Evolutionary conservation across 306 rosid species (phyloP), one percentile per base, ranked within the genome.

Genomic region (Casuarina cunninghamiana): DNA sequence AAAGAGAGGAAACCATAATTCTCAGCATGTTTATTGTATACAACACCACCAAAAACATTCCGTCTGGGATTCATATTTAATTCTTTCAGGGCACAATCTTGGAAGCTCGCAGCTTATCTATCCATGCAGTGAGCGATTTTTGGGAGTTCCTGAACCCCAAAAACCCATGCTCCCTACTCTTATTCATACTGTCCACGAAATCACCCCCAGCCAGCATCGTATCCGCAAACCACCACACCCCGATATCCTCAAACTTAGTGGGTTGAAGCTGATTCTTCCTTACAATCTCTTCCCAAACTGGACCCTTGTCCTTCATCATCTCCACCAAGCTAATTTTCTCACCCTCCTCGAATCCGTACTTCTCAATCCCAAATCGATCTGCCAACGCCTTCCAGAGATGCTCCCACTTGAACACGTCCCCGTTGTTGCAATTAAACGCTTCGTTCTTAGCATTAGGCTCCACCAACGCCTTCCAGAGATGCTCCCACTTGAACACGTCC

Each of bases 361-460:
- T 89, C 84, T 87, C 90, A 11, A 89, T 91, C 78, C 75, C 90
- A 77, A 87, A 91, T 79, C 89, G 87, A 74, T 89, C 93, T 0
- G 93, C 93, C 88, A 91, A 57, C 79, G 77, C 90, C 79, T 83
- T 88, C 94, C 93, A 90, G 15, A 91, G 32, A 2, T 85, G 85
- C 71, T 91, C 88, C 94, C 97, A 89, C 77, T 60, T 91, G 53
- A 82, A 91, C 3, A 91, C 90, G 46, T 90, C 91, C 10, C 93
- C 91, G 2, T 89, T 89, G 72, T 69, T 88, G 55, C 83, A 78
- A 43, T 91, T 91, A 38, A 91, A 91, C 0, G 90, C 94, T 39
- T 89, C 94, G 69, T 91, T 89, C 71, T 71, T 61, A 0, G 93
- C 94, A 60, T 88, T 78, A 0, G 97, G 91, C 45, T 91, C 97